phyloP scores from a whole-genome alignment of 257 asterid genomes.

The Handroanthus guayacan region DNA sequence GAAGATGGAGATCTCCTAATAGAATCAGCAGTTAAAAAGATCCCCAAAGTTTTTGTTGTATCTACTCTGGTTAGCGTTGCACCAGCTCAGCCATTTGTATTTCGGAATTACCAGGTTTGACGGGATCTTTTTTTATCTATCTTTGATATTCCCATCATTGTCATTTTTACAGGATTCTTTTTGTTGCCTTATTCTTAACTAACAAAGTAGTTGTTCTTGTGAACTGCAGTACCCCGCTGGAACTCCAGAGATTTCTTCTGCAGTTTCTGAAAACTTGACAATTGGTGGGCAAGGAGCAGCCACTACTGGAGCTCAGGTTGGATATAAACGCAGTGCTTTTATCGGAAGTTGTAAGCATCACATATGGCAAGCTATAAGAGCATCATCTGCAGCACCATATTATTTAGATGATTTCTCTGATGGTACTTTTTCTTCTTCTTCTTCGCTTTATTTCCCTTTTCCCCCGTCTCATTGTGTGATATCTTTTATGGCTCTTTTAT shows the following conservation, averaged over 20 bases:
- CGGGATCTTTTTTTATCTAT: conserved; percentile 19
- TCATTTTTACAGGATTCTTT: conserved; percentile 17
- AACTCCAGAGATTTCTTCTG: conserved; percentile 84
- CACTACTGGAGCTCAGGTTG: conserved; percentile 80
- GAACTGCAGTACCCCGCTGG: conserved; percentile 92
- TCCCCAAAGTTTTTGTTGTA: conserved; percentile 95
- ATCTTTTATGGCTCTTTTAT: conserved; percentile 26
- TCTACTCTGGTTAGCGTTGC: conserved; percentile 92
- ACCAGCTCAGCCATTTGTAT: conserved; percentile 99
- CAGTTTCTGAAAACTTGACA: conserved; percentile 71
- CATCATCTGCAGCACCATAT: conserved; percentile 99
- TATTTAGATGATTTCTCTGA: conserved; percentile 98
- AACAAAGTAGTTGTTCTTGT: conserved; percentile 35
- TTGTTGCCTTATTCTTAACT: conserved; percentile 21
- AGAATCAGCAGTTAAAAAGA: conserved; percentile 90
- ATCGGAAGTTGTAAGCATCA: conserved; percentile 98
- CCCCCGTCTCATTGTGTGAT: conserved; percentile 18
- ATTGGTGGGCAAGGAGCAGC: conserved; percentile 66
- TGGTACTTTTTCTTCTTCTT: conserved; percentile 53
- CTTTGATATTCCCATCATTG: conserved; percentile 28
- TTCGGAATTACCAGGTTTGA: conserved; percentile 96
- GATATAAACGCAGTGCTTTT: conserved; percentile 81
- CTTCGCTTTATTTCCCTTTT: neutral
- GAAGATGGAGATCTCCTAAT: conserved; percentile 98
- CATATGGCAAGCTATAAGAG: conserved; percentile 98